Evolutionary conservation across 768 basidiomycete genomes (phyloP).

Genomic region (Boletus rex-veris): DNA sequence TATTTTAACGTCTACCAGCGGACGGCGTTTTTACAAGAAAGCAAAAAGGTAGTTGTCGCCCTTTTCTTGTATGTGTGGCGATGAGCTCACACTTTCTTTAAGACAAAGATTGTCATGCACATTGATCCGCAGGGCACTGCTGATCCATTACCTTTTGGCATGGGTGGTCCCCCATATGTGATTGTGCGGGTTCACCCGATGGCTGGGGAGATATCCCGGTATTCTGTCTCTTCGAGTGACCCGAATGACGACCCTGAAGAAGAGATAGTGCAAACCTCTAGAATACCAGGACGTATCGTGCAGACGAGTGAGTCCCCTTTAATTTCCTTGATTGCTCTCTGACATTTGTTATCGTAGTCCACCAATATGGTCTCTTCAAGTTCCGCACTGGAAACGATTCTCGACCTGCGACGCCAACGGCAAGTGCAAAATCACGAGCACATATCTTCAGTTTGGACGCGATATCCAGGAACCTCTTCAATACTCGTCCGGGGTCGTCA

Average conservation of each 20-base stretch:
- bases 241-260: slow-evolving; percentile 72
- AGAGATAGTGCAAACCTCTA: slow-evolving; percentile 74
- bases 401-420: slow-evolving; percentile 82
- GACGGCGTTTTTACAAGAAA: slow-evolving; percentile 72
- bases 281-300: slow-evolving; percentile 71
- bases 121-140: slow-evolving; percentile 75
- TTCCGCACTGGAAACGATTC: slow-evolving; percentile 77
- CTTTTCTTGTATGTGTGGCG: neutral
- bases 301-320: slow-evolving; percentile 67
- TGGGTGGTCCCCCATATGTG: slow-evolving; percentile 69
- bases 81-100: slow-evolving; percentile 7
- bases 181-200: slow-evolving; percentile 80
- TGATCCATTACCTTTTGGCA: slow-evolving; percentile 74
- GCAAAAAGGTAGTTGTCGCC: slow-evolving; percentile 60
- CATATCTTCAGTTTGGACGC: slow-evolving; percentile 89
- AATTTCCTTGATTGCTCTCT: neutral
- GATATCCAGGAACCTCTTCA: slow-evolving; percentile 87
- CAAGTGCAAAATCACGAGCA: slow-evolving; percentile 64
- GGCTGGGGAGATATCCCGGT: slow-evolving; percentile 78
- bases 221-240: slow-evolving; percentile 70
- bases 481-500: slow-evolving; percentile 58
- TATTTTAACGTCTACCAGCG: slow-evolving; percentile 89
- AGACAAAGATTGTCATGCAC: slow-evolving; percentile 89
- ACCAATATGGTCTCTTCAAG: slow-evolving; percentile 86
- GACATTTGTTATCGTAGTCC: slow-evolving; percentile 46